Evolutionary conservation across 495 filamentous ascomycete species (phyloP).

Genomic region (Talaromyces ruber): DNA sequence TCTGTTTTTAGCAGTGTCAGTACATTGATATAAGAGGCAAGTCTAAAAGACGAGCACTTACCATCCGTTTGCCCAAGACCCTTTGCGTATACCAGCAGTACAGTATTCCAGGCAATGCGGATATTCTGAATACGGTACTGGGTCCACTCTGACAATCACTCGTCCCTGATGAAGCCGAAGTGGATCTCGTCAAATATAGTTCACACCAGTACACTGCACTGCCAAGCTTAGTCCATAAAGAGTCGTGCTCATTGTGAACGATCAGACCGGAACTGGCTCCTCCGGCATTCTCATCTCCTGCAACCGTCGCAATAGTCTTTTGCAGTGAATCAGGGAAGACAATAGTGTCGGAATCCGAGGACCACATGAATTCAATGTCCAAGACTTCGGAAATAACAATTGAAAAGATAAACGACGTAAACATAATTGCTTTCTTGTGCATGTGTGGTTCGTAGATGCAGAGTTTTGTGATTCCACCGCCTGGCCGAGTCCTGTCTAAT

Average conservation of each 20-base stretch:
- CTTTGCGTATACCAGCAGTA: slow-evolving; percentile 25
- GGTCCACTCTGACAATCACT: slow-evolving; percentile 26
- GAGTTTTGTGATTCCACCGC: slow-evolving; percentile 11
- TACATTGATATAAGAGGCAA: neutral
- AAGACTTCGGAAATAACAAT: slow-evolving; percentile 22
- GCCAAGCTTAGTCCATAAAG: slow-evolving; percentile 17
- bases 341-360: slow-evolving; percentile 25
- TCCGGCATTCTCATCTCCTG: slow-evolving; percentile 18
- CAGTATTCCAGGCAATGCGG: slow-evolving; percentile 19
- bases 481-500: slow-evolving; percentile 7
- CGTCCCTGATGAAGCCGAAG: slow-evolving; percentile 15
- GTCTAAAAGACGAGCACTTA: neutral
- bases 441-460: slow-evolving; percentile 24
- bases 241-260: slow-evolving; percentile 21
- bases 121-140: slow-evolving; percentile 20
- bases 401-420: slow-evolving; percentile 24
- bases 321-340: slow-evolving; percentile 17
- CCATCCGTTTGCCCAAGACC: slow-evolving; percentile 19
- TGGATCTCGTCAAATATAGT: slow-evolving; percentile 20
- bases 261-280: slow-evolving; percentile 21
- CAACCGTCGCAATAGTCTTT: slow-evolving; percentile 21
- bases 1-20: neutral
- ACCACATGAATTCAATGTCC: slow-evolving; percentile 24
- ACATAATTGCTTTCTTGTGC: slow-evolving; percentile 28
- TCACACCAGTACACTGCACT: slow-evolving; percentile 25